phyloP scores from a whole-genome alignment of 768 basidiomycete genomes.

The Amanita polypyramis region DNA sequence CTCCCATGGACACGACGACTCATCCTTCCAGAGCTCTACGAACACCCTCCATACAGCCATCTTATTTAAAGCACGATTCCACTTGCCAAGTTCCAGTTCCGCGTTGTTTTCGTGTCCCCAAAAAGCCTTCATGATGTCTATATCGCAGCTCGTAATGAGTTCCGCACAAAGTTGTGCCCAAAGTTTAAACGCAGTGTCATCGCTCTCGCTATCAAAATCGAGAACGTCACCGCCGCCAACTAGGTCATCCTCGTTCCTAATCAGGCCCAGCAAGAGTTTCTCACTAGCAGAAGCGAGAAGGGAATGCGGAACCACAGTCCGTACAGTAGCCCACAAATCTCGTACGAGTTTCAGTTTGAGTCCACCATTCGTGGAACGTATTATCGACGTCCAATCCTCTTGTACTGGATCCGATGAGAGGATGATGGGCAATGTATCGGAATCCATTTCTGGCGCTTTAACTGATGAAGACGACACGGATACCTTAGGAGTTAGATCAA shows the following conservation, averaged over 20 bases:
- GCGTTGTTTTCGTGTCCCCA: constrained; percentile 30
- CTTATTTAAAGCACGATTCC: constrained; percentile 28
- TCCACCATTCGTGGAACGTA: constrained; percentile 21
- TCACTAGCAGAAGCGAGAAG: constrained; percentile 34
- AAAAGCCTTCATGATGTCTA: constrained; percentile 38
- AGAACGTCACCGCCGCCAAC: constrained; percentile 26
- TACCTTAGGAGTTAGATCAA: constrained; percentile 29
- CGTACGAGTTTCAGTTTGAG: constrained; percentile 49
- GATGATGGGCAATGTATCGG: neutral
- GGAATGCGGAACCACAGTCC: constrained; percentile 28
- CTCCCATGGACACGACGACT: constrained; percentile 39
- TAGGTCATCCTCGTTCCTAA: constrained; percentile 35
- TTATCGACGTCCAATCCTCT: neutral
- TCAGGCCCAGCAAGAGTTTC: constrained; percentile 36
- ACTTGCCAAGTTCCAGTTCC: constrained; percentile 15
- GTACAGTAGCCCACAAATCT: constrained; percentile 45
- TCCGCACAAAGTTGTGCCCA: constrained; percentile 60
- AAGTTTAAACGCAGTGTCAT: constrained; percentile 28
- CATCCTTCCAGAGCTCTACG: constrained; percentile 43
- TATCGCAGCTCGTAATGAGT: constrained; percentile 35
- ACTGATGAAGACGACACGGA: constrained; percentile 4
- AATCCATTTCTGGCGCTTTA: constrained; percentile 10
- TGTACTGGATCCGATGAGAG: constrained; percentile 19
- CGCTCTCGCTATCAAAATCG: neutral
- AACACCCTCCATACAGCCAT: constrained; percentile 50